A percentile compares a stretch with the other conserved stretches of the same genome.
Conservation (phyloP, 768 basidiomycete genomes). For the Artomyces pyxidatus region DNA sequence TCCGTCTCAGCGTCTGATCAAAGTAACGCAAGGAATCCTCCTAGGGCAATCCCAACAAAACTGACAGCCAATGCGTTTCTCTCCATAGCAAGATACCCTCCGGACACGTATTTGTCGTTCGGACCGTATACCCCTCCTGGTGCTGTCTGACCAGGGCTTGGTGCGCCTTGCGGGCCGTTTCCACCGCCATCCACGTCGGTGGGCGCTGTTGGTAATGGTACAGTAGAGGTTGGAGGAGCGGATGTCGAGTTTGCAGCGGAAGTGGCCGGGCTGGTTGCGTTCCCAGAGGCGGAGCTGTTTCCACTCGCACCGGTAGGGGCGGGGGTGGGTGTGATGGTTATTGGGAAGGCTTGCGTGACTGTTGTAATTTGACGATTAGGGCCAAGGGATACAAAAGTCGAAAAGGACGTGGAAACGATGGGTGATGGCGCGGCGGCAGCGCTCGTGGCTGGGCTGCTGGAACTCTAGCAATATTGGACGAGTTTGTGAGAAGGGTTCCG, state of each 20-base stretch:
- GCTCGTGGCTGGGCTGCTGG: conserved; percentile 7
- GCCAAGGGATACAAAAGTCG: conserved; percentile 29
- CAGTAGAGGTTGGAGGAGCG: conserved; percentile 32
- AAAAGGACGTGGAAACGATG: conserved; percentile 16
- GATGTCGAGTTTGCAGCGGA: conserved; percentile 25
- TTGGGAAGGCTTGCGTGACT: conserved; percentile 31
- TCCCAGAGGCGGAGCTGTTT: conserved; percentile 16
- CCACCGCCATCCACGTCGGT: conserved; percentile 48
- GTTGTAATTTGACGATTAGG: conserved; percentile 36
- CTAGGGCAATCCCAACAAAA: conserved; percentile 32
- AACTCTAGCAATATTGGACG: background rate
- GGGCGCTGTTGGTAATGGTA: conserved; percentile 54
- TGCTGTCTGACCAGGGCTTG: conserved; percentile 46
- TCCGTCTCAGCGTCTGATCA: conserved; percentile 1
- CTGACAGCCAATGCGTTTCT: conserved; percentile 37
- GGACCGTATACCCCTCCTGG: conserved; percentile 52
- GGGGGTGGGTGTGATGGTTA: conserved; percentile 37
- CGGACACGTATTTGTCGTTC: conserved; percentile 55
- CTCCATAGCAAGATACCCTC: conserved; percentile 36
- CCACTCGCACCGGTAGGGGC: conserved; percentile 17
- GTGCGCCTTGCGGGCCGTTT: conserved; percentile 37
- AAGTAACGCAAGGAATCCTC: conserved; percentile 9
- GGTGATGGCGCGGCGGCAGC: background rate
- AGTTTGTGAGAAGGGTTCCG: background rate
- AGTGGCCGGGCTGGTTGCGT: conserved; percentile 17